Evolutionary conservation across 2,329 filamentous ascomycete species (phyloP), one percentile per base, ranked within the genome.

Genomic region (Rugonectria rugulosa): DNA sequence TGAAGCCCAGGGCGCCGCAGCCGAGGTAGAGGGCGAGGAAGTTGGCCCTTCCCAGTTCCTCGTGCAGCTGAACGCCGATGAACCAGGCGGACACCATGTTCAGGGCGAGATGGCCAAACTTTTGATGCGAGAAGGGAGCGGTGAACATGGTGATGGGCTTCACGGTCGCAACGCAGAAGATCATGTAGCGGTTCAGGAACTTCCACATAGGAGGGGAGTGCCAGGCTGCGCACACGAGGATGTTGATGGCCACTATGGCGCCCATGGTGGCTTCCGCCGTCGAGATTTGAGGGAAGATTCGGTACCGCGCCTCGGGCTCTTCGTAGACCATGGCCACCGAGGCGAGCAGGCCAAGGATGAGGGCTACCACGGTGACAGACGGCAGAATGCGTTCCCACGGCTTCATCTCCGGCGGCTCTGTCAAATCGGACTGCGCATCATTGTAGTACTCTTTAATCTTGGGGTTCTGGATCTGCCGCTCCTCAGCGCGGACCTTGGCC

Each of bases 21-120:
- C 80, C 75, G 26, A 89, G 60, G 71, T 88, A 91, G 26, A 90
- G 74, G n/a, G 87, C 82, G 17, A 92, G 74, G 73, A 92, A 91
- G 51, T 83, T 80, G 12, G 82, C 87, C 10, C 89, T 81, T 10
- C 88, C 89, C 21, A 91, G 75, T 63, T 91, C 87, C 58, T 91
- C 86, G 72, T 91, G 88, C 27, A 91, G 76, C 2, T 81, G 78
- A 9, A 82, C 81, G 20, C 89, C 91, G 15, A 92, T 78, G 66
- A 90, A 76, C 77, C 81, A 88, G 5, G 94, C 76, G 34, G 82
- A 76, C 8, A 81, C 63, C 82, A 90, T 86, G 73, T 94, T 94
- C 36, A 79, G 69, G 20, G 79, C 56, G 31, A 90, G 70, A 71
- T 95, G 91, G 41, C 72, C 66, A 15, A 86, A 61, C 3, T 72